Conservation (phyloP, 106 monocot genomes). For the Xerophyta viscosa region DNA sequence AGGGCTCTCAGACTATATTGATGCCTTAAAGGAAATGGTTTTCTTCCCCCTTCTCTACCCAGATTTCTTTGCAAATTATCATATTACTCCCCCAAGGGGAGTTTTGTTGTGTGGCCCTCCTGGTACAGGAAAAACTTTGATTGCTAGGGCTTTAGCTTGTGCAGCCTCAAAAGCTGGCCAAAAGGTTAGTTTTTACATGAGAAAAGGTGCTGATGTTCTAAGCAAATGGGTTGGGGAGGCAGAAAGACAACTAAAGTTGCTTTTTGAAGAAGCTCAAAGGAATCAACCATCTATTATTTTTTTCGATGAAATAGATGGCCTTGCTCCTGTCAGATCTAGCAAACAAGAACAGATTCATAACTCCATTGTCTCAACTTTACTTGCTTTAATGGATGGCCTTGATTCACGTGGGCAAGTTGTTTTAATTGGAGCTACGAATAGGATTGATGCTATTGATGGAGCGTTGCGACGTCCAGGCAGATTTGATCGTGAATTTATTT, state of each 20-base stretch:
- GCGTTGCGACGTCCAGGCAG: constrained; percentile 93
- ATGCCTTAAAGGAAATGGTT: constrained; percentile 98
- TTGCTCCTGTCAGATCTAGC: constrained; percentile 97
- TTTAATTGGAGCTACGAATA: constrained; percentile 95
- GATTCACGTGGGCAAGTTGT: constrained; percentile 99
- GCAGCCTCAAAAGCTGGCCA: constrained; percentile 93
- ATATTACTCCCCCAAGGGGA: constrained; percentile 96
- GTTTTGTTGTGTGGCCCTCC: constrained; percentile 94
- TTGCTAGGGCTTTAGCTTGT: constrained; percentile 96
- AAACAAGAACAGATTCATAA: constrained; percentile 99
- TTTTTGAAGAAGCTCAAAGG: constrained; percentile 96
- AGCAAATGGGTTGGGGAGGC: constrained; percentile 99
- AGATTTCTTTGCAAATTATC: constrained; percentile 91
- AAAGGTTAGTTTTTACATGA: constrained; percentile 99
- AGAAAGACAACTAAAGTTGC: constrained; percentile 86
- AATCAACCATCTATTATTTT: constrained; percentile 99
- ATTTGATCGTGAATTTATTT: constrained; percentile 94
- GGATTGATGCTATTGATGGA: constrained; percentile 97
- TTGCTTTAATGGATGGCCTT: constrained; percentile 98
- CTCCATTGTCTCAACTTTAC: constrained; percentile 94
- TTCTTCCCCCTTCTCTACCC: constrained; percentile 96
- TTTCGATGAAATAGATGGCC: constrained; percentile 99
- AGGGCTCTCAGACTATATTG: constrained; percentile 84
- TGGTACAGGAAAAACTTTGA: constrained; percentile 96
- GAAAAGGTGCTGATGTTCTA: constrained; percentile 98